Conservation (phyloP, 176 grass and related monocot species). For the Microstegium vimineum region DNA sequence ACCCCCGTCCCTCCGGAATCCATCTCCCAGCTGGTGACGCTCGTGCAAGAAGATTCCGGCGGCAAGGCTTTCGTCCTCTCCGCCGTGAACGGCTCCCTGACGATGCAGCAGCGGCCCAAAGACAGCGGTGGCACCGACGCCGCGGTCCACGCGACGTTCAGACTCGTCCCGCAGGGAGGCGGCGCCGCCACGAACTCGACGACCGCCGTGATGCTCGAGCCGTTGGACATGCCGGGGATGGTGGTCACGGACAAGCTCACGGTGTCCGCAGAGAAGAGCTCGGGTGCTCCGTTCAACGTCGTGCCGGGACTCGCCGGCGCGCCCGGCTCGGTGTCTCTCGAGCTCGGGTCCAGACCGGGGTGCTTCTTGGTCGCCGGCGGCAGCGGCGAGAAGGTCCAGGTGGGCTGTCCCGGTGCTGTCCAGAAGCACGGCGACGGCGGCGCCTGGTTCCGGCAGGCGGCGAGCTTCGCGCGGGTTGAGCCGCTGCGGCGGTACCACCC, state of each 20-base stretch:
- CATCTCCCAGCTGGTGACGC: conserved; percentile 65
- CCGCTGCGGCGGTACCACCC: conserved; percentile 63
- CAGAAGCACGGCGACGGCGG: conserved; percentile 13
- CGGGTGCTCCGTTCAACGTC: conserved; percentile 36
- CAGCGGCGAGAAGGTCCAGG: conserved; percentile 36
- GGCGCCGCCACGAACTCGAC: not conserved
- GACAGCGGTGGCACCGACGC: conserved; percentile 49
- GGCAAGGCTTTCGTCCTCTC: conserved; percentile 47
- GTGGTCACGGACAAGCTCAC: conserved; percentile 48
- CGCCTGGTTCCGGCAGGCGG: conserved; percentile 42
- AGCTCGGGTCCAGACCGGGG: conserved; percentile 50
- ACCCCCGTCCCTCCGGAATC: conserved; percentile 49
- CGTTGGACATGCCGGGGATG: conserved; percentile 68
- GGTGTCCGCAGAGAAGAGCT: conserved; percentile 23
- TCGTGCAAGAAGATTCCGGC: conserved; percentile 43
- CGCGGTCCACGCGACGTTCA: conserved; percentile 68
- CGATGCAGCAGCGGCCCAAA: conserved; percentile 51
- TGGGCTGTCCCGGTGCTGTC: conserved; percentile 23
- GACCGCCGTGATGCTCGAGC: conserved; percentile 44
- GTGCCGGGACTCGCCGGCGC: conserved; percentile 47
- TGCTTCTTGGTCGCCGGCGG: conserved; percentile 51
- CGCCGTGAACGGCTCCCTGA: conserved; percentile 56
- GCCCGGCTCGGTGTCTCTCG: conserved; percentile 52
- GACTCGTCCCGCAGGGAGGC: conserved; percentile 17
- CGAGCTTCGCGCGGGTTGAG: conserved; percentile 44